A percentile compares a stretch with the other conserved stretches of the same genome.
These are phyloP conservation scores for Solanum lignicaule DNA, from an alignment of 257 asterid species.

Conservation along the genomic window DNA sequence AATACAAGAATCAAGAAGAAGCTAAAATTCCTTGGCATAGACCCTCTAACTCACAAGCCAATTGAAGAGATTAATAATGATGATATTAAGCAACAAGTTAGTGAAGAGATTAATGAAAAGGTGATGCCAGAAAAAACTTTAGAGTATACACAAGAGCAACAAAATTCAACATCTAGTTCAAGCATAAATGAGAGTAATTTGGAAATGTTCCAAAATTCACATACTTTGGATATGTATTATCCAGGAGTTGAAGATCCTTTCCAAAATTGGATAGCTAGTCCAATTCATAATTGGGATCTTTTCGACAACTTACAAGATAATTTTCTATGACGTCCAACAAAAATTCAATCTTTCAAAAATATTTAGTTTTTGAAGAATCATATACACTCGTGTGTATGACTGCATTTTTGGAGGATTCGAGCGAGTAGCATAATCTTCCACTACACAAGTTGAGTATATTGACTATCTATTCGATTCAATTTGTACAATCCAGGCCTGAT, in stretches of 20 bases:
- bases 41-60: slow-evolving; percentile 36
- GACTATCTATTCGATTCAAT: not conserved
- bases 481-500: not conserved
- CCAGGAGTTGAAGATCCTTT: slow-evolving; percentile 21
- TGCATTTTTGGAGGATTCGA: not conserved
- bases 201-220: slow-evolving; percentile 9
- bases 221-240: slow-evolving; percentile 11
- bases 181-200: not conserved
- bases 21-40: slow-evolving; percentile 28
- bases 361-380: not conserved
- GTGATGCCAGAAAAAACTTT: not conserved
- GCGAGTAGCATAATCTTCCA: not conserved
- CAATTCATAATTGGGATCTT: slow-evolving; percentile 47
- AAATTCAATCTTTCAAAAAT: not conserved
- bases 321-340: slow-evolving; percentile 21
- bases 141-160: slow-evolving; percentile 9
- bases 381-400: not conserved
- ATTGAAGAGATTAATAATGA: slow-evolving; percentile 16
- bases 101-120: slow-evolving; percentile 6
- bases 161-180: not conserved
- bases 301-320: slow-evolving; percentile 23
- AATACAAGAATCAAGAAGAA: slow-evolving; percentile 49
- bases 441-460: not conserved
- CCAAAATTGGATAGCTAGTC: slow-evolving; percentile 45
- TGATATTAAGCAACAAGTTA: slow-evolving; percentile 3